Base-by-base conservation (phyloP, 805 yeast genomes). In the Ogataea minuta region DNA sequence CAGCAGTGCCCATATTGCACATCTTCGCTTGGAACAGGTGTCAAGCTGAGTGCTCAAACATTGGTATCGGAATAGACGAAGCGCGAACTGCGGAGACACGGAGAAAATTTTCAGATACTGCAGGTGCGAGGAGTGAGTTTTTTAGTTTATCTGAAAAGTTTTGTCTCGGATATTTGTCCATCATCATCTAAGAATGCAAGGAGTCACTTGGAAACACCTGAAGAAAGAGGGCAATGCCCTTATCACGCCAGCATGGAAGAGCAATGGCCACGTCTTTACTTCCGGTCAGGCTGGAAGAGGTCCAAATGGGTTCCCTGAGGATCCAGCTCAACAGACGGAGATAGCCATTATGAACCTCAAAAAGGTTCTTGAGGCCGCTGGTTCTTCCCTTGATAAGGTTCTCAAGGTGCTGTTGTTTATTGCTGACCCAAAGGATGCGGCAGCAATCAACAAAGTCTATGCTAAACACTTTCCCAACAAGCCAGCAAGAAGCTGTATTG, bases 401-500 rank as follows among this genome's bases (percentile, higher is more conserved):
- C 50, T 75, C 50, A 77, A 76, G 53, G 77, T 74, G 0, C 54
- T 73, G 33, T 60, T 74, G 43, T 74, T 19, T 19, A 8, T 19
- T 19, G 21, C 21, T 8, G 21, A 19, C 8, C 8, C 8, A 19
- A 19, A 8, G 8, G 5, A 19, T 19, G 21, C 21, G 8, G 8
- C 21, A 6, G 21, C 5, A 8, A 8, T 19, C 46, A 76, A 76
- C 59, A 52, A 62, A 30, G 64, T 74, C 27, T 77, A 76, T 53
- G 63, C 60, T 12, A 62, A 68, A 43, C 62, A 65, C 50, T 71
- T 77, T 60, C 64, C 68, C 2, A 60, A 63, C 28, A 63, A 64
- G 46, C 82, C 82, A 14, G 76, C 77, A 5, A 67, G 82, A 63
- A 67, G 74, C 31, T 71, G 77, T 51, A 62, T 76, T 28, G 63